A percentile compares a stretch with the other conserved stretches of the same genome.
phyloP scores from a whole-genome alignment of 2,329 filamentous ascomycete genomes.

The Teratosphaeria viscida region DNA sequence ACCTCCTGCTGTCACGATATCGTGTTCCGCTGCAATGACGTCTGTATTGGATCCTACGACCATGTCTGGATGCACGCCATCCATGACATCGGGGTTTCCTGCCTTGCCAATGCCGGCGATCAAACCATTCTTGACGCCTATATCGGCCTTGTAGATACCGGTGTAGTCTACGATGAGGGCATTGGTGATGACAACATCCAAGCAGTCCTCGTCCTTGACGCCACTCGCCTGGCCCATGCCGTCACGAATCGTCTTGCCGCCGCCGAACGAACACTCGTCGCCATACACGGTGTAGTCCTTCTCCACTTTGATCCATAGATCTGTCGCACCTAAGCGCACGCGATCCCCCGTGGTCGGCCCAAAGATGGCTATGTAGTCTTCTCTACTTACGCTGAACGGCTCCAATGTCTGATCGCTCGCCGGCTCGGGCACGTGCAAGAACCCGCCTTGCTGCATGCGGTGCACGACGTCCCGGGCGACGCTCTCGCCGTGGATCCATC shows the following conservation, averaged over 20 bases:
- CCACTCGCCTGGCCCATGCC: conserved; percentile 92
- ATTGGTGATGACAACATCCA: conserved; percentile 83
- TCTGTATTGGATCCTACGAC: conserved; percentile 82
- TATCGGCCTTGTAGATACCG: conserved; percentile 93
- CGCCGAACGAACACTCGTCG: conserved; percentile 91
- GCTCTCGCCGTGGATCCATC: conserved; percentile 53
- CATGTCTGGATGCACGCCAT: conserved; percentile 68
- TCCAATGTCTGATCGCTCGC: conserved; percentile 47
- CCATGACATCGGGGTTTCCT: conserved; percentile 95
- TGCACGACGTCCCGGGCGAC: conserved; percentile 56
- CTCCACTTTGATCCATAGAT: conserved; percentile 86
- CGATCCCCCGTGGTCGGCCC: conserved; percentile 81
- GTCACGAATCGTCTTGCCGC: conserved; percentile 85
- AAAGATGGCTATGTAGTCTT: conserved; percentile 79
- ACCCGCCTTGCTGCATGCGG: conserved; percentile 60
- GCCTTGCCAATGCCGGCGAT: conserved; percentile 90
- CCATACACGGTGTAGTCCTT: conserved; percentile 75
- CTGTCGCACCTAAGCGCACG: conserved; percentile 71
- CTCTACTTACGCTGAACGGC: conserved; percentile 60
- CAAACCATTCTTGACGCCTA: conserved; percentile 77
- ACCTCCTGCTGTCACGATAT: conserved; percentile 83
- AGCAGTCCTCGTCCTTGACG: conserved; percentile 55
- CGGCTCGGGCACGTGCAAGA: conserved; percentile 65
- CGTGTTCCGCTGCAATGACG: conserved; percentile 80
- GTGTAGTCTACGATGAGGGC: conserved; percentile 83